A percentile compares a stretch with the other conserved stretches of the same genome.
These are phyloP conservation scores for Skeletonema tropicum DNA, from an alignment of 108 stramenopile genomes.

Conservation along the genomic window DNA sequence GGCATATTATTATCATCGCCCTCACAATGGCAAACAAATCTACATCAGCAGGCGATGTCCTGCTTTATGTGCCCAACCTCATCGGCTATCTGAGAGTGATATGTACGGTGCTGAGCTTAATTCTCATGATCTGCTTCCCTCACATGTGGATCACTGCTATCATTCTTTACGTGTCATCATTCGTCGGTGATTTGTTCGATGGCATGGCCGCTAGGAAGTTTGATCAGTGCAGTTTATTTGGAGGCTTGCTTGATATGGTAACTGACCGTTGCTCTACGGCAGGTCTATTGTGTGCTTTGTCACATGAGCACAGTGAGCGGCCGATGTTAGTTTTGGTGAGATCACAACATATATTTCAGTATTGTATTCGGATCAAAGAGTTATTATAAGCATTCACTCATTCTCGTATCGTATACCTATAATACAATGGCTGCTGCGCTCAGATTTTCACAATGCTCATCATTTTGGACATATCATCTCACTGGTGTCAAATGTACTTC, in stretches of 20 bases:
- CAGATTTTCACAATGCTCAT: slow-evolving; percentile 63
- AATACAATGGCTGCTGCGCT: neutral
- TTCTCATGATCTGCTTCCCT: slow-evolving; percentile 67
- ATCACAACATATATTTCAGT: neutral
- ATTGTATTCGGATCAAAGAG: neutral
- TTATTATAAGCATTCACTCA: neutral
- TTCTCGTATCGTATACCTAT: neutral
- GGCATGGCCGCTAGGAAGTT: slow-evolving; percentile 92
- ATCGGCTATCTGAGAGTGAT: slow-evolving; percentile 89
- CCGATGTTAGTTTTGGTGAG: slow-evolving; percentile 52
- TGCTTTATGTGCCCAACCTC: slow-evolving; percentile 92
- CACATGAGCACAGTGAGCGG: slow-evolving; percentile 53
- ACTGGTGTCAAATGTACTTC: slow-evolving; percentile 96
- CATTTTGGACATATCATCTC: slow-evolving; percentile 80
- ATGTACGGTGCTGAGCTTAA: slow-evolving; percentile 60
- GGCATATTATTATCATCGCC: no score
- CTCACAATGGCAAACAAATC: slow-evolving; percentile 10
- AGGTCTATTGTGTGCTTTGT: slow-evolving; percentile 73
- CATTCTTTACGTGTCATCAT: slow-evolving; percentile 83
- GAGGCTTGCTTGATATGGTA: slow-evolving; percentile 96
- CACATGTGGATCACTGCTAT: slow-evolving; percentile 66
- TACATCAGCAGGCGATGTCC: slow-evolving; percentile 67
- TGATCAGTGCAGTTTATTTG: slow-evolving; percentile 88
- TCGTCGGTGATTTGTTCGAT: slow-evolving; percentile 96
- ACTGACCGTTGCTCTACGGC: slow-evolving; percentile 96